These are phyloP conservation scores for Cinnamomum chago DNA, from an alignment of 164 flowering plant species.

Conservation along the genomic window DNA sequence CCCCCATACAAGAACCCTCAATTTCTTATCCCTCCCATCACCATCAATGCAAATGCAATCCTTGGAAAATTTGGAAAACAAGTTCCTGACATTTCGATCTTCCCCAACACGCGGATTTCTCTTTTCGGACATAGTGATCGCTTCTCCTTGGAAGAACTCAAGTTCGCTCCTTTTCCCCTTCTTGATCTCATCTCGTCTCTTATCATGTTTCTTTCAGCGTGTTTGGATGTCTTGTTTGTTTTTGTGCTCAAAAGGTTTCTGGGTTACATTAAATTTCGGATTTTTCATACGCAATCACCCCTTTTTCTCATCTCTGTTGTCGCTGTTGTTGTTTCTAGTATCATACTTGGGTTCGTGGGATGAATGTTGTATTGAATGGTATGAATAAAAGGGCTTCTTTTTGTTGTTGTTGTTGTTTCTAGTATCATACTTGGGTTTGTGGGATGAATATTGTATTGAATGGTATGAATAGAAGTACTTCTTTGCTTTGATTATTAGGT, in stretches of 20 bases:
- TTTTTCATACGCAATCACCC: background rate
- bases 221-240: background rate
- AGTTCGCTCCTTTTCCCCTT: slow-evolving; percentile 29
- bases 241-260: background rate
- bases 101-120: slow-evolving; percentile 66
- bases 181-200: no score
- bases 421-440: background rate
- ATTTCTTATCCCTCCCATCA: no score
- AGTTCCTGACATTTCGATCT: background rate
- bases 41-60: no score
- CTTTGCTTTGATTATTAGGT: no score
- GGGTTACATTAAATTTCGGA: background rate
- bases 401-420: no score
- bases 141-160: slow-evolving; percentile 79
- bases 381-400: no score
- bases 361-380: no score
- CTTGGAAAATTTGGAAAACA: no score
- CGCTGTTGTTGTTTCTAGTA: background rate
- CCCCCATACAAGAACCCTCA: no score
- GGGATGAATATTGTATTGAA: no score
- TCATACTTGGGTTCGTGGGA: no score
- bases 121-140: slow-evolving; percentile 82
- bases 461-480: no score
- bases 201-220: background rate
- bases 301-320: background rate